Base-by-base conservation (phyloP, 2,329 filamentous ascomycete species). In the Endocalyx cinctus region DNA sequence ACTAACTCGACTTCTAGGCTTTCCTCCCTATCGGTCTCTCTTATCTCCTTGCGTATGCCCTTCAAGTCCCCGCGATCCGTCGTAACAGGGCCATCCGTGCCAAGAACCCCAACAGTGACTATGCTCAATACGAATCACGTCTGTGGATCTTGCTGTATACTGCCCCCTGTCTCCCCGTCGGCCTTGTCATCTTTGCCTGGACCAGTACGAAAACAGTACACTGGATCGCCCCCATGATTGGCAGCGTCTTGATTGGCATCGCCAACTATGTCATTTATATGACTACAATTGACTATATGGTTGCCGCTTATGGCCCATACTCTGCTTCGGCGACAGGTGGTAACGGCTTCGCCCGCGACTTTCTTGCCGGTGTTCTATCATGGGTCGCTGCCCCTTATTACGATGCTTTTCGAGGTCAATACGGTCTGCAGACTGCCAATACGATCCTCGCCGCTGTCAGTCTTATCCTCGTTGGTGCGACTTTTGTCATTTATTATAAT, bases 241-340 rank as follows among this genome's bases (percentile, higher is more conserved):
- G 77, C 46, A 68, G 71, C 3, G 58, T 66, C 5, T 59, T 80
- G 22, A 73, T 83, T 23, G 79, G 77, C 17, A 72, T 83, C 29
- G 78, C 79, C 25, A 83, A 83, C 47, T 73, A 69, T 38, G 58
- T 62, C 12, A 79, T 80, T 31, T 81, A 82, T 56, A 79, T 80
- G 69, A 72, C 77, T 6, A 79, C 76, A 3, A 79, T 83, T 44
- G 77, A 82, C 48, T 82, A 82, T 53, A 79, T 80, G 70, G 76
- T 82, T 37, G 78, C 73, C 34, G 77, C 78, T 3, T 84, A 84
- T 47, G 79, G 78, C 0, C 71, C 73, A 0, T 82, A 79, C 54
- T 74, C 78, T 1, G 77, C 79, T 8, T 81, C 76, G 0, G 79
- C 79, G 1, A 82, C 77, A 0, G 79, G 79, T 27, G 78, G 79